These are phyloP conservation scores for Hermanozyma aechmeae DNA, from an alignment of 805 yeast genomes.

Conservation along the genomic window DNA sequence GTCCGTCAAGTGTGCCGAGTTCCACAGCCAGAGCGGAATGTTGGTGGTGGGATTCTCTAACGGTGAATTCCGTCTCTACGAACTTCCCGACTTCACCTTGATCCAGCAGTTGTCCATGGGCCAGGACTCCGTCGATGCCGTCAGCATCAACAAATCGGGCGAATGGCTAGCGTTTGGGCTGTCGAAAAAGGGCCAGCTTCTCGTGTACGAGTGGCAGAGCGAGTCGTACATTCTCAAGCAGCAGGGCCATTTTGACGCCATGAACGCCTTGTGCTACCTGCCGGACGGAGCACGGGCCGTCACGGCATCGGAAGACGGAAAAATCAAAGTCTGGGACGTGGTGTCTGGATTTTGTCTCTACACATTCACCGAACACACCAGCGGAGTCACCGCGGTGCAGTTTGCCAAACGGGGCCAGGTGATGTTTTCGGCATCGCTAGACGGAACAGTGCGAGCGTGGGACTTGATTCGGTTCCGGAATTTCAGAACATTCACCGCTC, in stretches of 20 bases:
- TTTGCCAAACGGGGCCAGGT: slow-evolving; percentile 90
- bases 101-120: slow-evolving; percentile 90
- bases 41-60: slow-evolving; percentile 82
- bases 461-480: slow-evolving; percentile 88
- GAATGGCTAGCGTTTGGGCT: slow-evolving; percentile 98
- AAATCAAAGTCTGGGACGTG: slow-evolving; percentile 93
- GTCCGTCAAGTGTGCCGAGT: slow-evolving; percentile 71
- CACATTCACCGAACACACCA: slow-evolving; percentile 84
- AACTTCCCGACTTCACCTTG: slow-evolving; percentile 68
- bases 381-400: slow-evolving; percentile 79
- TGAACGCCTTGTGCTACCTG: slow-evolving; percentile 76
- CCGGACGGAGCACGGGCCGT: slow-evolving; percentile 92
- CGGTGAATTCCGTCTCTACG: slow-evolving; percentile 89
- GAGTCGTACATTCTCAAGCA: slow-evolving; percentile 92
- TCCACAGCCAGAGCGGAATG: slow-evolving; percentile 62
- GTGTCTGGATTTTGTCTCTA: slow-evolving; percentile 85
- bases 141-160: slow-evolving; percentile 71
- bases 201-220: slow-evolving; percentile 98
- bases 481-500: slow-evolving; percentile 89
- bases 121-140: slow-evolving; percentile 78
- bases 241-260: slow-evolving; percentile 93
- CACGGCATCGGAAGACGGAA: slow-evolving; percentile 95
- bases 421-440: slow-evolving; percentile 81
- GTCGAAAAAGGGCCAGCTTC: slow-evolving; percentile 76
- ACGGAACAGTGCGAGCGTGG: slow-evolving; percentile 97